phyloP scores from a whole-genome alignment of 306 rosid genomes.

The Trifolium subterraneum region DNA sequence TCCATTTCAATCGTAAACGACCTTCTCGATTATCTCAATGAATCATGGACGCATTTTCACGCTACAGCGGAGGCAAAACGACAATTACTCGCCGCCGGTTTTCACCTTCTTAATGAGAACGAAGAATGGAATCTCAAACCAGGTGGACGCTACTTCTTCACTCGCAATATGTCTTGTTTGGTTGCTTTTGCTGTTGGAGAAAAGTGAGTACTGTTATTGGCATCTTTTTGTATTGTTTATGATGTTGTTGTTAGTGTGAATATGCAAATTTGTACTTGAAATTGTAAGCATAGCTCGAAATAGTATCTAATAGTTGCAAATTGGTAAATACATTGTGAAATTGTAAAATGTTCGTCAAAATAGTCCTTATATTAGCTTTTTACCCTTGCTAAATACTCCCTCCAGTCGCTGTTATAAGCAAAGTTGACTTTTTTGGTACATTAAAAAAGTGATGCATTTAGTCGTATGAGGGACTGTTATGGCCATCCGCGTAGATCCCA shows the following conservation, averaged over 20 bases:
- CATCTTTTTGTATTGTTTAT: not conserved
- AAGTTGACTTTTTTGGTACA: no score
- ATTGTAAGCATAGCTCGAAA: not conserved
- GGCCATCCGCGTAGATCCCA: no score
- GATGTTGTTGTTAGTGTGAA: not conserved
- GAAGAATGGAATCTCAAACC: conserved; percentile 92
- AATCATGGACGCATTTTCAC: conserved; percentile 97
- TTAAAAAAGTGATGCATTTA: no score
- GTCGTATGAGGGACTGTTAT: no score
- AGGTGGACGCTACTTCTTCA: conserved; percentile 92
- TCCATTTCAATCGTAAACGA: conserved; percentile 66
- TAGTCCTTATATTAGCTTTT: no score
- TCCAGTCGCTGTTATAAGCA: no score
- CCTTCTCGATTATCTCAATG: conserved; percentile 83
- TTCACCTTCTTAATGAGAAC: conserved; percentile 72
- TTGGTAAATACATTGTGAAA: not conserved
- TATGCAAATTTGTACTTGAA: not conserved
- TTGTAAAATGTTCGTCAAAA: not conserved
- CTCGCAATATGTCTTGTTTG: conserved; percentile 90
- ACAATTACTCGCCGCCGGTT: conserved; percentile 79
- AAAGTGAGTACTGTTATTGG: conserved; percentile 41
- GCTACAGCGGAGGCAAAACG: conserved; percentile 96
- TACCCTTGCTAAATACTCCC: no score
- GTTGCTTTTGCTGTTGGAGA: conserved; percentile 91
- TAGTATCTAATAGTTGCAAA: not conserved